A percentile compares a stretch with the other conserved stretches of the same genome.
Conservation (phyloP, 2,329 filamentous ascomycete species). For the Colletotrichum phormii region DNA sequence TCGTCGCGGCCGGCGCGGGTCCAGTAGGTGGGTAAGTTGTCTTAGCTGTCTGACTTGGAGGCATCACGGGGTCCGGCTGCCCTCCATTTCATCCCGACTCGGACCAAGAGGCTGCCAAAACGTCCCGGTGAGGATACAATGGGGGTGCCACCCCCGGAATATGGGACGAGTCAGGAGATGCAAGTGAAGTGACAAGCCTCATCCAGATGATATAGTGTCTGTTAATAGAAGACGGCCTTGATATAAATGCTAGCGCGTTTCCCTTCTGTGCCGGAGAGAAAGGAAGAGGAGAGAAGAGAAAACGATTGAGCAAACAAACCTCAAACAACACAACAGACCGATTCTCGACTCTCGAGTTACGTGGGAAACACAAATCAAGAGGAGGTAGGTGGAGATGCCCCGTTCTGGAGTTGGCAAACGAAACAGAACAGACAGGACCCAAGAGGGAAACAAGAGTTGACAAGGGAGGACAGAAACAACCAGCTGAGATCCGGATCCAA, state of each 20-base stretch:
- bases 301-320: slow-evolving; percentile 1
- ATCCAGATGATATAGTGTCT: slow-evolving; percentile 31
- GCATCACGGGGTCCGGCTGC: slow-evolving; percentile 34
- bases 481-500: slow-evolving; percentile 10
- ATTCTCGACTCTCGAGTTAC: background rate
- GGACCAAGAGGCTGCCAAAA: slow-evolving; percentile 15
- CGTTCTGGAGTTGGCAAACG: background rate
- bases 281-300: slow-evolving; percentile 11
- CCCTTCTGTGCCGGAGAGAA: background rate
- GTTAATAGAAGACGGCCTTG: slow-evolving; percentile 2
- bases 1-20: slow-evolving; percentile 31
- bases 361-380: slow-evolving; percentile 2
- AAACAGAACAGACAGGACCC: background rate
- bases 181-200: slow-evolving; percentile 26
- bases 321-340: background rate
- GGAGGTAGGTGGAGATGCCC: slow-evolving; percentile 22
- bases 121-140: slow-evolving; percentile 6
- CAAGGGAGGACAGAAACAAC: slow-evolving; percentile 11
- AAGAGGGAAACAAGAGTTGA: slow-evolving; percentile 5
- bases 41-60: slow-evolving; percentile 29
- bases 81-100: slow-evolving; percentile 28
- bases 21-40: slow-evolving; percentile 25
- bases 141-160: slow-evolving; percentile 20
- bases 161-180: slow-evolving; percentile 37
- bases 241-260: slow-evolving; percentile 36